phyloP scores from a whole-genome alignment of 352 stramenopile species.

The Globisporangium mamillatum region DNA sequence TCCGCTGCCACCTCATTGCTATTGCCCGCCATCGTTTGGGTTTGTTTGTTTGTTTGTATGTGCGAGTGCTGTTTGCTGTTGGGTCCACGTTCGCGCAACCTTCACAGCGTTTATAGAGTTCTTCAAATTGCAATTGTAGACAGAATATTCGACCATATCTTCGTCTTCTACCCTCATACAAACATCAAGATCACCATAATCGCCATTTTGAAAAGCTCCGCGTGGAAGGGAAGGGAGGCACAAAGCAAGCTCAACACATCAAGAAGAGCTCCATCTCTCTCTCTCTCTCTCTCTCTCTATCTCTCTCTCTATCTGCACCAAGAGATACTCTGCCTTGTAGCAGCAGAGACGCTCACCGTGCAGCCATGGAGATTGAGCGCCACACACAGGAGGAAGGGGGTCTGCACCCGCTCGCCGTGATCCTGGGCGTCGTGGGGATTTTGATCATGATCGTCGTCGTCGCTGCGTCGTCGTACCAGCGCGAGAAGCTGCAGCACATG shows the following conservation, averaged over 20 bases:
- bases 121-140: neutral
- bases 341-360: neutral
- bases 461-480: slow-evolving; percentile 71
- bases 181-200: neutral
- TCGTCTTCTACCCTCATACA: neutral
- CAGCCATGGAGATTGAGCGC: slow-evolving; percentile 19
- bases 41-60: neutral
- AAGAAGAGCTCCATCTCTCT: neutral
- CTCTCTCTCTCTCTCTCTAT: neutral
- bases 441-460: slow-evolving; percentile 66
- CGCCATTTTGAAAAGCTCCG: slow-evolving; percentile 10
- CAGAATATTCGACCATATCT: neutral
- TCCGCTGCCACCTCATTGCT: neutral
- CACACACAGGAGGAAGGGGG: slow-evolving; percentile 15
- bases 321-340: neutral
- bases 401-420: slow-evolving; percentile 70
- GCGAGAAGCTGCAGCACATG: slow-evolving; percentile 78
- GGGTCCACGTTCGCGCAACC: slow-evolving; percentile 11
- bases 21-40: slow-evolving; percentile 1
- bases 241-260: neutral
- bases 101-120: too few species aligned
- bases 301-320: neutral
- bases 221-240: slow-evolving; percentile 5
- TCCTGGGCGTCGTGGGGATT: slow-evolving; percentile 53
- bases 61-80: neutral